Base-by-base conservation (phyloP, 148 eudicot species). In the Amaranthus hypochondriacus region DNA sequence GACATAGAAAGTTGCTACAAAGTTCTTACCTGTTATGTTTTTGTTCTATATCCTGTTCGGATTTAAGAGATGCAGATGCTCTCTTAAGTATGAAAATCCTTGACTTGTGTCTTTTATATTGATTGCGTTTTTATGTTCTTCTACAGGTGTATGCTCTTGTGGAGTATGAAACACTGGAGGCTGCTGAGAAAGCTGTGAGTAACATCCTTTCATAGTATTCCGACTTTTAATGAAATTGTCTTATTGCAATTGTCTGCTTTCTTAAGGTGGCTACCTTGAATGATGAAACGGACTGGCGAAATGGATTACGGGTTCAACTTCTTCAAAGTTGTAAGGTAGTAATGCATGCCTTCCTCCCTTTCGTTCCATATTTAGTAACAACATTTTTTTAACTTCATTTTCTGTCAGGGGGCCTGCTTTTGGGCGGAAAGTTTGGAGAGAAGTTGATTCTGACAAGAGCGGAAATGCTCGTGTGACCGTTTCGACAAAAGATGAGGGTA, bases 161-260 rank as follows among this genome's bases (percentile, higher is more conserved):
- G 69, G 97, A 95, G 79, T 95, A 89, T 56, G 90, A 95, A 65
- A 81, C 93, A 60, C 84, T 86, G 80, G 96, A 90, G 82, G 93
- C 92, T 66, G 98, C 98, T 71, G 96, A 95, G 90, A 90, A 90
- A 87, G 93, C 98, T 73, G 98, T 95, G 70, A 82, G 96, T 86
- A 59, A 63, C 72, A 73, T 43, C 4, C n/a, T 50, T 15, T 53
- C 28, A 56, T 58, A 14, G 62, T 39, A 60, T 56, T 42, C 39
- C 14, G 5, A 21, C 42, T 15, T 66, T 52, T 44, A 18, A 56
- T 59, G 53, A 43, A 43, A 64, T 9, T 28, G 68, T 50, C 5
- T 5, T 42, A 18, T 66, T n/a, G 44, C 58, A 64, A 43, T 18
- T 58, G 61, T 44, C 53, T 61, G 46, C 77, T 11, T 56, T 56